Conservation (phyloP, 352 stramenopile genomes). For the Pythium apleroticum region DNA sequence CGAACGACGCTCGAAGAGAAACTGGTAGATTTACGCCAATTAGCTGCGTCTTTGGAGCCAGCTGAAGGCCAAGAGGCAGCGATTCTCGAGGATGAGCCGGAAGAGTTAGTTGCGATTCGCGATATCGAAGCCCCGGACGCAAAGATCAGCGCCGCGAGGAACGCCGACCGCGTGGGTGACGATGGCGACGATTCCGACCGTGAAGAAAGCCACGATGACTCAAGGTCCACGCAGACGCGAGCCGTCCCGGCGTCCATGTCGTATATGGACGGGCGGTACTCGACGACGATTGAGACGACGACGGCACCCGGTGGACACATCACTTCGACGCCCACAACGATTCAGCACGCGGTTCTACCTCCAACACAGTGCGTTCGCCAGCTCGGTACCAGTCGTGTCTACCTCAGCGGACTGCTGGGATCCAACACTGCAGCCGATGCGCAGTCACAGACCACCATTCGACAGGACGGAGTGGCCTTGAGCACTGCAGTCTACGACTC, state of each 20-base stretch:
- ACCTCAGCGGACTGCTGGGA: conserved; percentile 25
- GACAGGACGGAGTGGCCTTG: conserved; percentile 11
- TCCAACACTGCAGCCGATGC: not conserved
- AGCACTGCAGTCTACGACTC: conserved; percentile 25
- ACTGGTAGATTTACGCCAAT: conserved; percentile 44
- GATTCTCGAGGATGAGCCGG: conserved; percentile 10
- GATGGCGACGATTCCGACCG: conserved; percentile 4
- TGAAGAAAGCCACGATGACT: conserved; percentile 21
- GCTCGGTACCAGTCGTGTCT: conserved; percentile 35
- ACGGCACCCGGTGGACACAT: conserved; percentile 1
- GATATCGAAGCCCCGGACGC: not conserved
- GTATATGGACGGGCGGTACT: conserved; percentile 18
- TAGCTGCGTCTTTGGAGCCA: conserved; percentile 43
- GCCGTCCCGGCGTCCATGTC: conserved; percentile 24
- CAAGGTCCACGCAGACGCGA: conserved; percentile 19
- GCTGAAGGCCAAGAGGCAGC: not conserved
- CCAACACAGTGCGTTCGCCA: conserved; percentile 26
- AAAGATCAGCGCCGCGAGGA: conserved; percentile 15
- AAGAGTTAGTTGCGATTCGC: not conserved
- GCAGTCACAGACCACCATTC: not conserved
- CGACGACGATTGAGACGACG: conserved; percentile 21
- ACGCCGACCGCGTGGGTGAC: conserved; percentile 14
- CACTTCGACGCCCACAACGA: not conserved
- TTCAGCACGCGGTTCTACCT: conserved; percentile 21
- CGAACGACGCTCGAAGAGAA: conserved; percentile 45